These are phyloP conservation scores for Chlamydomonas incerta DNA, from an alignment of 139 green algal species.

Conservation along the genomic window DNA sequence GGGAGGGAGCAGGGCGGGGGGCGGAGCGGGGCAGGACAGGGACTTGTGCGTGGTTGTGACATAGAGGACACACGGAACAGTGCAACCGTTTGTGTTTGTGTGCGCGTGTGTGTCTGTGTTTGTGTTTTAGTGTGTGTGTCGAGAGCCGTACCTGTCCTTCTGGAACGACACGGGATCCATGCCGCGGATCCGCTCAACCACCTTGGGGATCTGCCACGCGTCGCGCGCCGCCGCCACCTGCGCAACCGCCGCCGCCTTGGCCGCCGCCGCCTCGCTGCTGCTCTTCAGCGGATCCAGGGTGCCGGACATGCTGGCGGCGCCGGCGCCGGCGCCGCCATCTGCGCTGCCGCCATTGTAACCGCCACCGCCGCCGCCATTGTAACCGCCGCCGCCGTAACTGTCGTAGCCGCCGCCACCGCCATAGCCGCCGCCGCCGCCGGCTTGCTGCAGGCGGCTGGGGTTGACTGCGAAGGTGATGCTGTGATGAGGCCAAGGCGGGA, in stretches of 20 bases:
- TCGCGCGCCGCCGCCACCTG: constrained; percentile 29
- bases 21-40: no score
- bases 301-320: no score
- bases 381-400: neutral
- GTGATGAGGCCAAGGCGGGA: no score
- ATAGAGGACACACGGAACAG: neutral
- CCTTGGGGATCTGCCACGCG: constrained; percentile 9
- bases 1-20: no score
- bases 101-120: no score
- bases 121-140: no score
- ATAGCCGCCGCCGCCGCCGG: no score
- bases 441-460: no score
- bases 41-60: no score
- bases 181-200: neutral
- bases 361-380: neutral
- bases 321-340: no score
- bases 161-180: constrained; percentile 14
- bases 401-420: no score
- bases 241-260: neutral
- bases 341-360: neutral
- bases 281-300: constrained; percentile 20
- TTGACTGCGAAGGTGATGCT: neutral
- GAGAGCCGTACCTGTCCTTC: constrained; percentile 2
- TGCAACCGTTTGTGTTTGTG: no score
- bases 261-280: neutral